Base-by-base conservation (phyloP, 2,329 filamentous ascomycete genomes). In the Apiospora marii region DNA sequence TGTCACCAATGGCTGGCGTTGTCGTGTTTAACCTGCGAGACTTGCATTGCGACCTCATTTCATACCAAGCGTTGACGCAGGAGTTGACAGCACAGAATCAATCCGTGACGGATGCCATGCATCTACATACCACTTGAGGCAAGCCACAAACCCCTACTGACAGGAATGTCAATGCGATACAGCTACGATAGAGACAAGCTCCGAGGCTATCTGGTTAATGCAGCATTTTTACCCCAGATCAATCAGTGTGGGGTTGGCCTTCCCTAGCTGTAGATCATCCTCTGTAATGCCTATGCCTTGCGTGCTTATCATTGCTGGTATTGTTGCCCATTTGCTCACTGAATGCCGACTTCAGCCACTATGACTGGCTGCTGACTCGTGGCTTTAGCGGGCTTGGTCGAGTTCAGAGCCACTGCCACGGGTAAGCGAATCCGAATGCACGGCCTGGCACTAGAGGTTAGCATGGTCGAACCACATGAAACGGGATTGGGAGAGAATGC, bases 401-500 rank as follows among this genome's bases (percentile, higher is more conserved):
- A 19, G 22, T 37, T 37, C 53, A 22, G 37, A 61, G 53, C 53
- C 53, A 61, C 53, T 61, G 16, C 22, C 19, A 12, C 8, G 51
- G 16, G 30, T 61, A 61, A 61, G 58, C 58, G 58, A 64, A 64
- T 34, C 58, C 58, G 58, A 64, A 64, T n/a, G 58, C 58, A 64
- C 58, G 58, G 58, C 19, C 58, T 41, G 22, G 34, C 58, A 64
- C 58, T 64, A 64, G 41, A 64, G 58, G 34, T 24, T 37, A 41
- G 58, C 68, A 44, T 64, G 61, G 44, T 30, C 34, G 61, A 48
- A 70, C 68, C 74, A 76, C 70, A 74, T 76, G 72, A 76, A 73
- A 51, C 64, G 74, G 74, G 70, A 77, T 77, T 75, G 27, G 74
- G 77, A n/a, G 78, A 73, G 58, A 41, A 72, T 74, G 68, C 72